A percentile compares a stretch with the other conserved stretches of the same genome.
Conservation (phyloP, 2,329 filamentous ascomycete genomes). For the Fusarium anthophilum region DNA sequence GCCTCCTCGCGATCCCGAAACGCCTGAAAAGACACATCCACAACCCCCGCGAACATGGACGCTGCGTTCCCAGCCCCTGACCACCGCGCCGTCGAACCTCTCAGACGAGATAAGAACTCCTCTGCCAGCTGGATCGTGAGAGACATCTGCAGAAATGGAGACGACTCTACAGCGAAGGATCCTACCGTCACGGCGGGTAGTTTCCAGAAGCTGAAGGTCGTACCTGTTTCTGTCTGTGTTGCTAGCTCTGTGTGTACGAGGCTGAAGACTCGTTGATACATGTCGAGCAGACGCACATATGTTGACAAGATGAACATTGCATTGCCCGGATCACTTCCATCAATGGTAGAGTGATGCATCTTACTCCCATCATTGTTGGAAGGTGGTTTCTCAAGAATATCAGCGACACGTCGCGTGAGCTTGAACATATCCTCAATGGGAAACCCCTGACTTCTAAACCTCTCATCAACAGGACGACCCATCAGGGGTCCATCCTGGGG, state of each 20-base stretch:
- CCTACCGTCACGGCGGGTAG: slow-evolving; percentile 54
- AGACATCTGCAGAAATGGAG: slow-evolving; percentile 54
- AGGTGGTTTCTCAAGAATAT: slow-evolving; percentile 46
- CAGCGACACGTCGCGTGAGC: slow-evolving; percentile 50
- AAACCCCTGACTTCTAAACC: slow-evolving; percentile 44
- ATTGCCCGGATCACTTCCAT: slow-evolving; percentile 49
- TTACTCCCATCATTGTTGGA: slow-evolving; percentile 10
- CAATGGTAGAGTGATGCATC: slow-evolving; percentile 28
- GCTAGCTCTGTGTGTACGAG: slow-evolving; percentile 48
- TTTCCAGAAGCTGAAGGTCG: slow-evolving; percentile 50
- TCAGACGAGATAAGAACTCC: slow-evolving; percentile 51
- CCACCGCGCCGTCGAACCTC: slow-evolving; percentile 46
- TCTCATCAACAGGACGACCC: slow-evolving; percentile 34
- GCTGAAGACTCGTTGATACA: slow-evolving; percentile 52
- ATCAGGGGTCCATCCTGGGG: slow-evolving; percentile 33
- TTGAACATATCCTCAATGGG: slow-evolving; percentile 55
- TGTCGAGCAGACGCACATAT: slow-evolving; percentile 52
- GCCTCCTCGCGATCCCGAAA: slow-evolving; percentile 49
- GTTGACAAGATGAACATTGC: slow-evolving; percentile 52
- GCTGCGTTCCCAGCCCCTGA: slow-evolving; percentile 31
- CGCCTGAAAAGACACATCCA: slow-evolving; percentile 44
- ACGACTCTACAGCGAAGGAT: slow-evolving; percentile 52
- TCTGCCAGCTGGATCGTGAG: slow-evolving; percentile 55
- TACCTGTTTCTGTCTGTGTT: slow-evolving; percentile 38
- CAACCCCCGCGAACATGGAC: slow-evolving; percentile 48